Percentiles rank a stretch among this genome's conserved stretches.
Conservation (phyloP, 2,329 filamentous ascomycete genomes). For the Ceratocystis papillata region DNA sequence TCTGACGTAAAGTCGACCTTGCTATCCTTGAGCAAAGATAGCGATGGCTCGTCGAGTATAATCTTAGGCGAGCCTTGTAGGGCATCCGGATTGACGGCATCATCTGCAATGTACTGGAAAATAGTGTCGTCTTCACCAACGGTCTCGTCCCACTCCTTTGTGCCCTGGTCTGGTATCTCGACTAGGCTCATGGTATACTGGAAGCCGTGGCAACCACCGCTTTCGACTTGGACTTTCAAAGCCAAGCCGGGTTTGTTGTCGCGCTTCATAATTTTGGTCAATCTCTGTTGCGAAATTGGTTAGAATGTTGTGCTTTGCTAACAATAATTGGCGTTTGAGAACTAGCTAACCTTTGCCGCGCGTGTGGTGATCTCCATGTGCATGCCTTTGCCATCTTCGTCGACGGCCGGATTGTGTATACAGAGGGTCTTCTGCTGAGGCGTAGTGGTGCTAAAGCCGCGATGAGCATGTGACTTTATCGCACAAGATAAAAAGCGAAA, state of each 20-base stretch:
- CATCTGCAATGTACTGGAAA: conserved; percentile 57
- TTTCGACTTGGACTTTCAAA: conserved; percentile 84
- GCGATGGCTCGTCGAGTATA: conserved; percentile 74
- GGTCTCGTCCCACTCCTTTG: conserved; percentile 31
- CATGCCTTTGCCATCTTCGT: conserved; percentile 80
- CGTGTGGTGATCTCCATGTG: conserved; percentile 71
- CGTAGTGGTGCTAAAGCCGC: conserved; percentile 34
- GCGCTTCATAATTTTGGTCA: conserved; percentile 63
- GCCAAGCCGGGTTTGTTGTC: conserved; percentile 68
- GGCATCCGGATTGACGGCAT: conserved; percentile 30
- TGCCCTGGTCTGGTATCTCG: conserved; percentile 40
- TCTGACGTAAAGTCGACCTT: conserved; percentile 96
- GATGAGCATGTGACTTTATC: conserved; percentile 7
- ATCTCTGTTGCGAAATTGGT: conserved; percentile 40
- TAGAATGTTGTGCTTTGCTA: not conserved
- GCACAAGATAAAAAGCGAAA: not conserved
- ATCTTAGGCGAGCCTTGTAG: conserved; percentile 53
- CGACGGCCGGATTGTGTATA: conserved; percentile 60
- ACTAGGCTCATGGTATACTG: conserved; percentile 91
- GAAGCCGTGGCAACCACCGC: conserved; percentile 93
- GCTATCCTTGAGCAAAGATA: conserved; percentile 83
- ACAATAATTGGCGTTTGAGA: conserved; percentile 24
- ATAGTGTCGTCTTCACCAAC: conserved; percentile 71
- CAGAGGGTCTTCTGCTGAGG: conserved; percentile 37
- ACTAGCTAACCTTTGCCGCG: conserved; percentile 63